Conservation (phyloP, 768 basidiomycete genomes). For the Xerocomus spinulosus region DNA sequence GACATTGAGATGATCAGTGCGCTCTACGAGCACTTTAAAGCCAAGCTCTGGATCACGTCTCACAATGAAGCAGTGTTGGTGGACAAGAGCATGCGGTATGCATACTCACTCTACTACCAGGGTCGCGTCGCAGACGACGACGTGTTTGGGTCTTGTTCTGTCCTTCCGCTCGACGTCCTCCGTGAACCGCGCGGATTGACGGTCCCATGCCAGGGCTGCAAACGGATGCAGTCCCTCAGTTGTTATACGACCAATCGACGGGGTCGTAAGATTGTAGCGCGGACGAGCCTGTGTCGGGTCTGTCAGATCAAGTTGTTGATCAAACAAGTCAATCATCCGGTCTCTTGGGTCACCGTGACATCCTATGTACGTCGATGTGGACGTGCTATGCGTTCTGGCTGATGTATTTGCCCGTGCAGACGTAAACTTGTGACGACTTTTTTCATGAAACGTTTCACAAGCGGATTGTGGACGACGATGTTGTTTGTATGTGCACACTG, state of each 20-base stretch:
- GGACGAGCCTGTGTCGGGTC: slow-evolving; percentile 25
- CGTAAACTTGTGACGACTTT: background rate
- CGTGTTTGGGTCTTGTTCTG: slow-evolving; percentile 18
- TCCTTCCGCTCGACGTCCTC: slow-evolving; percentile 27
- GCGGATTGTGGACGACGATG: background rate
- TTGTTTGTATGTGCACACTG: background rate
- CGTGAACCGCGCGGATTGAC: slow-evolving; percentile 22
- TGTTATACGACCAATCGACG: slow-evolving; percentile 21
- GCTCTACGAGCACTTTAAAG: slow-evolving; percentile 33
- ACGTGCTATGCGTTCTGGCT: background rate
- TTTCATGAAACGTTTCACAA: slow-evolving; percentile 2
- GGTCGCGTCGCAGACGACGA: slow-evolving; percentile 24
- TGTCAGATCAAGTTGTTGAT: slow-evolving; percentile 32
- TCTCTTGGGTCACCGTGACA: slow-evolving; percentile 20
- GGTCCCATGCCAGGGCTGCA: slow-evolving; percentile 24
- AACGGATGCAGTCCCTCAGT: slow-evolving; percentile 26
- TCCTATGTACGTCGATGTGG: slow-evolving; percentile 11
- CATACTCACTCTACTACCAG: slow-evolving; percentile 25
- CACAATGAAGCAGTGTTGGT: slow-evolving; percentile 11
- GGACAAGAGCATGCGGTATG: slow-evolving; percentile 29
- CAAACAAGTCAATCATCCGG: slow-evolving; percentile 17
- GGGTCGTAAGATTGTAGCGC: slow-evolving; percentile 16
- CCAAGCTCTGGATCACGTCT: slow-evolving; percentile 21
- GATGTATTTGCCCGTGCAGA: slow-evolving; percentile 8
- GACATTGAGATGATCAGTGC: slow-evolving; percentile 38